Conservation (phyloP, 305 asterid genomes). For the Nicotiana rustica region DNA sequence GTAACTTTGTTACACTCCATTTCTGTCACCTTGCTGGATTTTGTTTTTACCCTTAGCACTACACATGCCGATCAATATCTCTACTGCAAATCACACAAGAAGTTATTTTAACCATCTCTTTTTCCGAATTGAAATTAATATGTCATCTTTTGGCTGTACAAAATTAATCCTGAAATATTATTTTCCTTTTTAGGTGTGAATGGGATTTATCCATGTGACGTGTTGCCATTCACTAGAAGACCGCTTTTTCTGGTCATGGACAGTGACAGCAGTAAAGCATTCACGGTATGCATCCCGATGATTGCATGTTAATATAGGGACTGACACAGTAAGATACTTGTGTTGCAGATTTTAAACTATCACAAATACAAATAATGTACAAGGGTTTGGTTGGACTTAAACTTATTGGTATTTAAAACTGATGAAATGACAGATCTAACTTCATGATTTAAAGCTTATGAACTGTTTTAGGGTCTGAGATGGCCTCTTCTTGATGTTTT, state of each 20-base stretch:
- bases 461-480: background rate
- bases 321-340: background rate
- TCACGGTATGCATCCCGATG: slow-evolving; percentile 63
- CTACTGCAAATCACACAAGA: background rate
- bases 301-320: background rate
- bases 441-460: background rate
- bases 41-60: background rate
- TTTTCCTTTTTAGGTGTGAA: slow-evolving; percentile 59
- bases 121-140: background rate
- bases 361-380: background rate
- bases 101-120: background rate
- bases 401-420: background rate
- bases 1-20: slow-evolving; percentile 22
- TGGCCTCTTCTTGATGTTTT: background rate
- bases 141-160: slow-evolving; percentile 6
- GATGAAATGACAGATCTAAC: background rate
- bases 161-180: slow-evolving; percentile 29
- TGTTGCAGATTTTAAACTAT: background rate
- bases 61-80: slow-evolving; percentile 5
- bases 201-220: slow-evolving; percentile 86
- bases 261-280: slow-evolving; percentile 83
- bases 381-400: background rate
- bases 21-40: background rate
- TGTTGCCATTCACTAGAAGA: slow-evolving; percentile 93
- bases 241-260: slow-evolving; percentile 87